phyloP scores from a whole-genome alignment of 768 basidiomycete species.

The Collybiopsis luxurians region DNA sequence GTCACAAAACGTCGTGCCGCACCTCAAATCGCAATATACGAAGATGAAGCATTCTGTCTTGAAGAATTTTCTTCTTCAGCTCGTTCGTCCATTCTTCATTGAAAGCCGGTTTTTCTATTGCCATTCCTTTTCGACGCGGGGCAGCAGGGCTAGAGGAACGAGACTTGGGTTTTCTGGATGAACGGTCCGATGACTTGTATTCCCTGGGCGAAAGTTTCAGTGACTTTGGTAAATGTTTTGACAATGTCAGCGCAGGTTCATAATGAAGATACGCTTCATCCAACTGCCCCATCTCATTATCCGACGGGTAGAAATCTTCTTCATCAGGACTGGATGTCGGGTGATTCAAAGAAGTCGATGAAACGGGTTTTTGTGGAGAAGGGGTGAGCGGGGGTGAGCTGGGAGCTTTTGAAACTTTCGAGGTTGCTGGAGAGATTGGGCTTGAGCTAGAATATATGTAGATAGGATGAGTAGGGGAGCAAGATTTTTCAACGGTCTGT shows the following conservation, averaged over 20 bases:
- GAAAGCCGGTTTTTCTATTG: slow-evolving; percentile 16
- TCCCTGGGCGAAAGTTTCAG: too few species aligned
- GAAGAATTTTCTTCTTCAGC: slow-evolving; percentile 40
- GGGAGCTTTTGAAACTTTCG: slow-evolving; percentile 10
- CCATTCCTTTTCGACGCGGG: not conserved
- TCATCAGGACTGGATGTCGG: not conserved
- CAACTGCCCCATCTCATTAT: slow-evolving; percentile 4
- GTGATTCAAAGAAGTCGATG: not conserved
- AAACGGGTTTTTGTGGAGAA: slow-evolving; percentile 5
- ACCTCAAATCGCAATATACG: slow-evolving; percentile 70
- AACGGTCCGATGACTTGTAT: not conserved
- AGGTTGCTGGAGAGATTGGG: slow-evolving; percentile 19
- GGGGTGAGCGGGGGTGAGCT: slow-evolving; percentile 9
- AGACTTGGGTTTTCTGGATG: not conserved
- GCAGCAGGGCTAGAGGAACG: not conserved
- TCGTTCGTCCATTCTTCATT: slow-evolving; percentile 41
- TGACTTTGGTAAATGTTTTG: too few species aligned
- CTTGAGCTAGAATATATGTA: slow-evolving; percentile 24
- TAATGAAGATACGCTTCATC: slow-evolving; percentile 34
- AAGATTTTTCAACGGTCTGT: slow-evolving; percentile 16
- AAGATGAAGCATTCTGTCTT: slow-evolving; percentile 45
- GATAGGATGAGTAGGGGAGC: not conserved
- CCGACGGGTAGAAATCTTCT: not conserved
- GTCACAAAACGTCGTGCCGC: slow-evolving; percentile 12
- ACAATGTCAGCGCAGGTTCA: slow-evolving; percentile 17